phyloP scores from a whole-genome alignment of 1,139 yeast genomes.

The Saccharomyces hybrid region DNA sequence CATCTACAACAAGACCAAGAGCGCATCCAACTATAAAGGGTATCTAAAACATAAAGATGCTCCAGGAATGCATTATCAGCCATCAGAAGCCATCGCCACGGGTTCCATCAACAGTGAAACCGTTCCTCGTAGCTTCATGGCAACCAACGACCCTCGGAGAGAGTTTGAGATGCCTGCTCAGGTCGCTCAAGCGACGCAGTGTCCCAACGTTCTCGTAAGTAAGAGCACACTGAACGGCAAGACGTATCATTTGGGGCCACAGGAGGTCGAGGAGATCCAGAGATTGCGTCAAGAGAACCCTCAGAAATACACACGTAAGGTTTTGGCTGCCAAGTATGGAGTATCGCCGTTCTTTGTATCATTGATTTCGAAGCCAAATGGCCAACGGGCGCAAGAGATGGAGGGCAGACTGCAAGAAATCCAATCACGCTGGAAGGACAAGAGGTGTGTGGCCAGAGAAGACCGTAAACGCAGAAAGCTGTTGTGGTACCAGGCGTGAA shows the following conservation, averaged over 20 bases:
- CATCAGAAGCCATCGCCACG: slow-evolving; percentile 28
- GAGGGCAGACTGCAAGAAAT: slow-evolving; percentile 36
- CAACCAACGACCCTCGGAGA: slow-evolving; percentile 26
- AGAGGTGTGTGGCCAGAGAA: slow-evolving; percentile 40
- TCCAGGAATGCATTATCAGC: slow-evolving; percentile 27
- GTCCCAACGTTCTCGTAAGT: slow-evolving; percentile 24
- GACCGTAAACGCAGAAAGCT: slow-evolving; percentile 52
- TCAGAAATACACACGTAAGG: slow-evolving; percentile 55
- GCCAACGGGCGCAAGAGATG: slow-evolving; percentile 39
- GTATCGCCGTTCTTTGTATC: slow-evolving; percentile 51
- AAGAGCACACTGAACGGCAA: slow-evolving; percentile 32
- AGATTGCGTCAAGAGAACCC: slow-evolving; percentile 58
- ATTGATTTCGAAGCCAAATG: slow-evolving; percentile 41
- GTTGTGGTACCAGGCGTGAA: slow-evolving; percentile 57
- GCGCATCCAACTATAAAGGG: slow-evolving; percentile 31
- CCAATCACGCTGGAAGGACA: slow-evolving; percentile 43
- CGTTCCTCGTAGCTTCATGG: slow-evolving; percentile 28
- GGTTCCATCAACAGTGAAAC: slow-evolving; percentile 32
- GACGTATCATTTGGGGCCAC: slow-evolving; percentile 53
- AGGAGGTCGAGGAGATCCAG: slow-evolving; percentile 55
- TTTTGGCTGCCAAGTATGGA: slow-evolving; percentile 56
- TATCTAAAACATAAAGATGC: slow-evolving; percentile 20
- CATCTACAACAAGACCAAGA: slow-evolving; percentile 25
- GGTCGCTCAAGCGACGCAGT: slow-evolving; percentile 15
- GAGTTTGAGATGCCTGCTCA: slow-evolving; percentile 2